Conservation (phyloP, 2,329 filamentous ascomycete genomes). For the Fusarium subtropicale region DNA sequence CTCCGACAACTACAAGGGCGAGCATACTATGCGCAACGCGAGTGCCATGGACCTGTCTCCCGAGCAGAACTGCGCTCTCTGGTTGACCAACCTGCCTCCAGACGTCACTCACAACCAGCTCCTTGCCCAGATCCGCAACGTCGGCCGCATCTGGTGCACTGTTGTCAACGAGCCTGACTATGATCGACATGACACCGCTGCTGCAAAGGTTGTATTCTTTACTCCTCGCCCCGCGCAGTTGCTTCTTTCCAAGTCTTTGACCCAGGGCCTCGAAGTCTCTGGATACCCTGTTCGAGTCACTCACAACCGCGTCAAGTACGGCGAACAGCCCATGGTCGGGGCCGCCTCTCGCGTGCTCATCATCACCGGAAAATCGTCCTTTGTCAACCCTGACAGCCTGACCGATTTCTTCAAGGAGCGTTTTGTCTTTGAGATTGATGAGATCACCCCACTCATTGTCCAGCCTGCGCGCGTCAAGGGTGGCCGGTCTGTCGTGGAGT, state of each 20-base stretch:
- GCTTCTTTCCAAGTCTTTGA: conserved; percentile 44
- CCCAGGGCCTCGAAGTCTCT: conserved; percentile 52
- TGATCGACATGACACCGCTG: conserved; percentile 52
- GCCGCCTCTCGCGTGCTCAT: conserved; percentile 62
- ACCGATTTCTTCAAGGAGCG: conserved; percentile 55
- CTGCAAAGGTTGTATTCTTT: conserved; percentile 65
- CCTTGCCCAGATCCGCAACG: conserved; percentile 56
- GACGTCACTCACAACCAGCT: conserved; percentile 57
- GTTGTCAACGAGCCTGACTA: conserved; percentile 63
- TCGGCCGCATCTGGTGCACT: conserved; percentile 64
- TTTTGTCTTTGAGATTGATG: conserved; percentile 62
- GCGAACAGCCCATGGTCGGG: conserved; percentile 46
- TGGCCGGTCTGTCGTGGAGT: conserved; percentile 57
- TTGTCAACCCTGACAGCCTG: conserved; percentile 59
- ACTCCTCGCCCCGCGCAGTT: conserved; percentile 53
- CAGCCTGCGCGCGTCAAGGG: conserved; percentile 27
- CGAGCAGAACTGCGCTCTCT: conserved; percentile 62
- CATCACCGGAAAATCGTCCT: conserved; percentile 57
- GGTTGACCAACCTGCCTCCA: conserved; percentile 63
- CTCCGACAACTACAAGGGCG: conserved; percentile 53
- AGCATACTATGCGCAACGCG: conserved; percentile 53
- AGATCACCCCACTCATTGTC: conserved; percentile 50
- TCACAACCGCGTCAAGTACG: conserved; percentile 62
- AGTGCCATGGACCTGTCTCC: conserved; percentile 49
- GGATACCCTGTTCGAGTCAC: conserved; percentile 54